Base-by-base conservation (phyloP, 768 basidiomycete genomes). In the Mycena polygramma region DNA sequence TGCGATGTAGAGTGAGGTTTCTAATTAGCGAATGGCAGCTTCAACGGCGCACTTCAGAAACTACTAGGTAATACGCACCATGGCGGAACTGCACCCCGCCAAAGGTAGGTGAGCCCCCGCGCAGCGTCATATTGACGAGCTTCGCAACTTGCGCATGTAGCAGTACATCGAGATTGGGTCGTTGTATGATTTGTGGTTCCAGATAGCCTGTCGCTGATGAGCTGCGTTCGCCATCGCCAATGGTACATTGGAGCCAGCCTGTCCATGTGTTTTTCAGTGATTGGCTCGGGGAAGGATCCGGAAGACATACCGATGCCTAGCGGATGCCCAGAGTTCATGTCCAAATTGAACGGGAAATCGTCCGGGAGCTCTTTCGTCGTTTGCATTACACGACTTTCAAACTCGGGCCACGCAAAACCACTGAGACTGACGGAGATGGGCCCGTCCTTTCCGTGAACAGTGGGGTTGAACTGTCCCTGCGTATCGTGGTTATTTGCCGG, bases 401-500 rank as follows among this genome's bases (percentile, higher is more conserved):
- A 79, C 30, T 77, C 73, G 9, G 70, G 66, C 35, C 49, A 66
- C 3, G 73, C 22, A 57, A 69, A 79, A 0, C 77, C 78, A 20
- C 70, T 43, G 13, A 80, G 66, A 36, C 76, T 77, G 69, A 80
- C 75, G 13, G 68, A 62, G 66, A 67, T 75, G 24, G 76, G 70
- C 4, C 81, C 81, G 19, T 43, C 39, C 15, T 41, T 70, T 30
- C 75, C 72, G 65, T 82, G 81, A 14, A 78, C 70, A 7, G 59
- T 24, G 15, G 81, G 77, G 66, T 79, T 70, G 48, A 76, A 75
- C 62, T 81, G 69, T 9, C 77, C 78, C 11, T 72, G 62, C 15
- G 73, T 79, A 63, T 81, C 72, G 67, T 80, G 79, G 37, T 71
- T 49, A 66, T 81, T n/a, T n/a, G n/a, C n/a, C n/a, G n/a, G n/a